phyloP scores from a whole-genome alignment of 2,329 filamentous ascomycete species.

The Massarina eburnea region DNA sequence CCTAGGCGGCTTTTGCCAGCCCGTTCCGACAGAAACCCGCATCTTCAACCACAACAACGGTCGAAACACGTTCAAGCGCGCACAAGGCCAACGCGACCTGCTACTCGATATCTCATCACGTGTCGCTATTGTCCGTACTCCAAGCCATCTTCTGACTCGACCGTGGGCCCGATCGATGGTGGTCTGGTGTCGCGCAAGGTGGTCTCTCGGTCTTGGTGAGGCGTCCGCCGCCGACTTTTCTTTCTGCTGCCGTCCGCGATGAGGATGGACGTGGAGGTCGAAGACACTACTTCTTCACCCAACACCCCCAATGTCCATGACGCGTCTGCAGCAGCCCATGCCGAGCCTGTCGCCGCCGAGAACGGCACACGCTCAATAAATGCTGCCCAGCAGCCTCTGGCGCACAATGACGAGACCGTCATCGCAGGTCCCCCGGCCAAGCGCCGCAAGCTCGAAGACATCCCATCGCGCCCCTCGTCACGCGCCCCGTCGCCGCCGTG shows the following conservation, averaged over 20 bases:
- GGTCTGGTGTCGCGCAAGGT: slow-evolving; percentile 33
- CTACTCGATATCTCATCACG: slow-evolving; percentile 34
- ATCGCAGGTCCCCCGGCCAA: slow-evolving; percentile 52
- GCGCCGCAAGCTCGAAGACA: slow-evolving; percentile 59
- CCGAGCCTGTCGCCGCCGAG: slow-evolving; percentile 13
- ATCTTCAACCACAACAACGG: slow-evolving; percentile 30
- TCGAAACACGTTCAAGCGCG: slow-evolving; percentile 8
- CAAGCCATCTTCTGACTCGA: slow-evolving; percentile 23
- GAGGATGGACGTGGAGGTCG: slow-evolving; percentile 21
- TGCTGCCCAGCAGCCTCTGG: slow-evolving; percentile 18
- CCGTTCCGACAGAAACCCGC: slow-evolving; percentile 14
- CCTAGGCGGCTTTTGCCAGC: slow-evolving; percentile 4
- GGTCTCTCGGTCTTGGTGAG: slow-evolving; percentile 23
- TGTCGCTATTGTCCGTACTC: slow-evolving; percentile 20
- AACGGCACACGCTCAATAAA: slow-evolving; percentile 32
- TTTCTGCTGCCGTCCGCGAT: slow-evolving; percentile 31
- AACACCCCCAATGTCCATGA: slow-evolving; percentile 21
- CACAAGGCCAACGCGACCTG: slow-evolving; percentile 28
- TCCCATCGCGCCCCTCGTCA: slow-evolving; percentile 39
- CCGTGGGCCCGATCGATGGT: slow-evolving; percentile 29
- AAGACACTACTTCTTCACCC: slow-evolving; percentile 34
- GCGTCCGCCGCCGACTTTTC: slow-evolving; percentile 19
- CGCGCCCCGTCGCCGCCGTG: slow-evolving; percentile 79
- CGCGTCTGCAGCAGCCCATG: slow-evolving; percentile 18
- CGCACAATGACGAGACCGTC: slow-evolving; percentile 24